These are phyloP conservation scores for Danielia reshetovae DNA, from an alignment of 805 yeast species.

Conservation along the genomic window DNA sequence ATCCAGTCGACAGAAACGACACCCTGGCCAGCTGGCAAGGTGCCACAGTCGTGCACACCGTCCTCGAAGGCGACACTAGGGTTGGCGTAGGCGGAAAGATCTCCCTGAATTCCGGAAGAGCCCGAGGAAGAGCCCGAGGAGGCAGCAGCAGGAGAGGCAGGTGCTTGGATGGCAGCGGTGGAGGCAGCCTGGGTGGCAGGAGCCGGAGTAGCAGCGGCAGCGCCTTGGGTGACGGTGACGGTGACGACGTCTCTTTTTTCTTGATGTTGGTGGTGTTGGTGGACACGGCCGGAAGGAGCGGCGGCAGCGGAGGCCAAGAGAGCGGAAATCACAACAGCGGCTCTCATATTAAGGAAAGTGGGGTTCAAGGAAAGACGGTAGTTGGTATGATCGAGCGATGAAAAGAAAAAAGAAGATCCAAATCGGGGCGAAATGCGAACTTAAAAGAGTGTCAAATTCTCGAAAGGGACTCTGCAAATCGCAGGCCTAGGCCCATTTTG, in stretches of 20 bases:
- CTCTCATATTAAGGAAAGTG: slow-evolving; percentile 9
- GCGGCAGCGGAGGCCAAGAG: slow-evolving; percentile 14
- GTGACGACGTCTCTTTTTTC: slow-evolving; percentile 42
- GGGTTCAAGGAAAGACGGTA: slow-evolving; percentile 24
- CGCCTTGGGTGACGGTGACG: slow-evolving; percentile 21
- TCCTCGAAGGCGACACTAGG: slow-evolving; percentile 16
- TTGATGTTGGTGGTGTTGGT: slow-evolving; percentile 37
- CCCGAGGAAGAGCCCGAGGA: slow-evolving; percentile 2
- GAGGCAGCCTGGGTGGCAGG: not conserved
- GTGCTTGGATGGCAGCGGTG: too few species aligned
- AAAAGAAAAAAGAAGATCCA: not conserved
- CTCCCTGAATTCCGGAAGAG: slow-evolving; percentile 11
- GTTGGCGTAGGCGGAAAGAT: slow-evolving; percentile 14
- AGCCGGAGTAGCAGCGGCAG: slow-evolving; percentile 1
- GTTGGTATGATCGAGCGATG: slow-evolving; percentile 13
- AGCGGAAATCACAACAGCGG: slow-evolving; percentile 12
- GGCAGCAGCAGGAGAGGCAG: slow-evolving; percentile 2
- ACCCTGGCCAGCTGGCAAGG: slow-evolving; percentile 21
- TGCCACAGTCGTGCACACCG: slow-evolving; percentile 18
- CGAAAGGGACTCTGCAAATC: too few species aligned
- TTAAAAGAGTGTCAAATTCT: not conserved
- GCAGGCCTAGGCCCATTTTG: too few species aligned
- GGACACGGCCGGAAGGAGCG: slow-evolving; percentile 17
- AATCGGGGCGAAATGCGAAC: not conserved
- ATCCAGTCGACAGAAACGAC: slow-evolving; percentile 18